Evolutionary conservation across 192 early-diverging fungal genomes (phyloP), one percentile per base, ranked within the genome.

Genomic region (Ambispora gerdemannii): DNA sequence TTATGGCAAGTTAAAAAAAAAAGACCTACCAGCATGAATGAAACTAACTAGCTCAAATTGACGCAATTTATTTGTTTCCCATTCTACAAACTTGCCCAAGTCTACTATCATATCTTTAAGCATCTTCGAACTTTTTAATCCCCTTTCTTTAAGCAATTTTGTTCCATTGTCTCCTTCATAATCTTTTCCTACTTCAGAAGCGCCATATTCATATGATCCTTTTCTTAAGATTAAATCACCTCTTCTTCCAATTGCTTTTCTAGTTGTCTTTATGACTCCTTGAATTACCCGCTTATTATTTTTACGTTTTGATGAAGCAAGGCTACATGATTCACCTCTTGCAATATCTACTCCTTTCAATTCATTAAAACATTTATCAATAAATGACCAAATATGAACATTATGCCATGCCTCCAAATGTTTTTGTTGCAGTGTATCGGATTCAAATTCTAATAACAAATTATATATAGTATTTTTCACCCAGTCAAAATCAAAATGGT

Each of bases 361-460:
- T 2, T 72, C 71, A 6, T 35, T 38, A 30, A 72, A 72, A 15
- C 27, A 33, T 56, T 52, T 72, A 55, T 72, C 50, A 30, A 72
- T 72, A 2, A 72, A 30, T 36, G 50, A 58, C 71, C 62, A 72
- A 3, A 72, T 36, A 52, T 72, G 71, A 1, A 72, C 28, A 7
- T 24, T 55, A 0, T 55, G 19, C 70, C 56, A 61, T 50, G 31
- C 43, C 51, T 71, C 70, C 38, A 61, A 25, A 19, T 71, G 70
- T 32, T 71, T 0, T 36, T 71, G 35, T 55, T 52, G 15, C 22
- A 71, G 70, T 50, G 49, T 35, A 62, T 71, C 33, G 38, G 58
- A 33, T 71, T 71, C 70, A 71, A 61, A 71, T 50, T 71, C 70
- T 47, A 59, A 38, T 27, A 71, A 71, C 70, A 71, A 50, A 71